Percentiles rank a stretch among this genome's conserved stretches.
These are phyloP conservation scores for Daldinia concentrica DNA, from an alignment of 495 filamentous ascomycete genomes.

Conservation along the genomic window DNA sequence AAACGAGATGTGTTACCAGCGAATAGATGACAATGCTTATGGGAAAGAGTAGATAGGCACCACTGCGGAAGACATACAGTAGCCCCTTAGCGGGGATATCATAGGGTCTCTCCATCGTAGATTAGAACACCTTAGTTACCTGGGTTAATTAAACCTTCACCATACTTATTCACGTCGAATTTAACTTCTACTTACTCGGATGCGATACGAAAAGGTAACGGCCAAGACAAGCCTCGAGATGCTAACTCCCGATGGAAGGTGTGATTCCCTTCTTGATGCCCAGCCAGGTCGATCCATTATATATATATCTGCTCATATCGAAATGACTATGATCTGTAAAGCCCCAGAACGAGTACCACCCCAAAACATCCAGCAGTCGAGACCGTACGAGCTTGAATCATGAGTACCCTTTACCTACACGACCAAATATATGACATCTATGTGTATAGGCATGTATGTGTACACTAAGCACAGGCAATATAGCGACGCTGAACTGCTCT, in stretches of 20 bases:
- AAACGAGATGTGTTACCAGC: slow-evolving; percentile 34
- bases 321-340: slow-evolving; percentile 12
- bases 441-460: slow-evolving; percentile 9
- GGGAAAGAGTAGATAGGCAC: slow-evolving; percentile 11
- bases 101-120: neutral
- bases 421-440: slow-evolving; percentile 5
- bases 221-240: slow-evolving; percentile 26
- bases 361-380: neutral
- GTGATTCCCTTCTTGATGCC: slow-evolving; percentile 15
- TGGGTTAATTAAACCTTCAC: neutral
- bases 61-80: slow-evolving; percentile 12
- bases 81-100: neutral
- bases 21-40: slow-evolving; percentile 24
- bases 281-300: neutral
- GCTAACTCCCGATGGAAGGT: slow-evolving; percentile 40
- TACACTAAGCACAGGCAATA: slow-evolving; percentile 32
- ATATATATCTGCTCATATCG: slow-evolving; percentile 1
- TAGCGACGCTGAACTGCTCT: neutral
- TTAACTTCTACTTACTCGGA: slow-evolving; percentile 6
- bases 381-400: slow-evolving; percentile 12
- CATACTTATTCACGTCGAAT: neutral
- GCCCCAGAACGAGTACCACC: slow-evolving; percentile 5
- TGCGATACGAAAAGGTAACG: neutral
- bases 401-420: neutral
- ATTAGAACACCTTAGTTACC: slow-evolving; percentile 5